These are phyloP conservation scores for Brachypodium distachyon DNA, from an alignment of 202 grass and related monocot species.

Conservation along the genomic window DNA sequence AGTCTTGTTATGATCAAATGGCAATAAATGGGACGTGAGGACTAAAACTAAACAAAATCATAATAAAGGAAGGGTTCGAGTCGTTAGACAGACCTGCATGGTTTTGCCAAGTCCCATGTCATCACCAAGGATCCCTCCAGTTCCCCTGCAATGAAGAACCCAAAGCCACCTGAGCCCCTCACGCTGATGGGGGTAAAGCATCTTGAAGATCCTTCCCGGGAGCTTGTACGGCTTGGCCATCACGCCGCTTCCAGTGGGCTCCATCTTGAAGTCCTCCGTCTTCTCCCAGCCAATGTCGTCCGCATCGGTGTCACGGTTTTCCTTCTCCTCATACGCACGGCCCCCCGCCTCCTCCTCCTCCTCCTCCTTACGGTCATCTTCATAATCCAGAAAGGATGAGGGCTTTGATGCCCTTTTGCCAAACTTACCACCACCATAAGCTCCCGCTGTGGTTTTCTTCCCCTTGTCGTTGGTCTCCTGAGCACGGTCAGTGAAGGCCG, in stretches of 20 bases:
- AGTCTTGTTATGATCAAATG: background rate
- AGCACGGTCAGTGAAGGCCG: background rate
- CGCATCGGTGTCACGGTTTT: conserved; percentile 12
- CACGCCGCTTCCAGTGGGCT: conserved; percentile 22
- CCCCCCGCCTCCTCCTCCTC: background rate
- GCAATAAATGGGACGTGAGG: background rate
- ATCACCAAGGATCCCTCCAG: conserved; percentile 75
- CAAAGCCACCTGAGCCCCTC: conserved; percentile 89
- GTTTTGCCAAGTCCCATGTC: conserved; percentile 97
- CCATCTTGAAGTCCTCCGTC: conserved; percentile 54
- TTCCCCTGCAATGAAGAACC: conserved; percentile 59
- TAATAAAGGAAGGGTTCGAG: background rate
- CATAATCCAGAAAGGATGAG: conserved; percentile 18
- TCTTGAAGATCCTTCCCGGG: conserved; percentile 38
- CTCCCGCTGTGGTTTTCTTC: background rate
- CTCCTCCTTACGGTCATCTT: background rate
- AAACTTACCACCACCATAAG: background rate
- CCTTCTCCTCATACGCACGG: conserved; percentile 17
- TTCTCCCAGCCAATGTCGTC: conserved; percentile 27
- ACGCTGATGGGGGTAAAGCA: conserved; percentile 68
- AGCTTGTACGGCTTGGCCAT: conserved; percentile 48
- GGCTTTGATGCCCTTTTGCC: conserved; percentile 16
- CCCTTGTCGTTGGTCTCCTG: background rate
- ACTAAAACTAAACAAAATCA: background rate
- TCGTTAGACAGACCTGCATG: conserved; percentile 62